Conservation (phyloP, 2,329 filamentous ascomycete species). For the Tolypocladium album region DNA sequence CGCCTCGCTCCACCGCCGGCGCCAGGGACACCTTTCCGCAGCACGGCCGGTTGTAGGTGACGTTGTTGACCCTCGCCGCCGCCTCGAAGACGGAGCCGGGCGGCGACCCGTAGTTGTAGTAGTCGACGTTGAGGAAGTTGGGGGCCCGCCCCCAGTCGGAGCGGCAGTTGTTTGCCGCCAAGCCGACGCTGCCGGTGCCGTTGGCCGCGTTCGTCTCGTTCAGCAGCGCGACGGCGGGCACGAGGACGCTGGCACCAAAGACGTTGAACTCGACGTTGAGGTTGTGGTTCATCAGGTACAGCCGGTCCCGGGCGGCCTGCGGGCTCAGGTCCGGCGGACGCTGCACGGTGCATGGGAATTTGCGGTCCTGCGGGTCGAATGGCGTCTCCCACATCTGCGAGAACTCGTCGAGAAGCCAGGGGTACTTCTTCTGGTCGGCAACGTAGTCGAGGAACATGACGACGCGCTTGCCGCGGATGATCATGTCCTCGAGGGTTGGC, state of each 20-base stretch:
- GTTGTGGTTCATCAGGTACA: constrained; percentile 88
- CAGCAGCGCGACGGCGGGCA: constrained; percentile 60
- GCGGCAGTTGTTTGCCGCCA: constrained; percentile 51
- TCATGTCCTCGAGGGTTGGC: constrained; percentile 73
- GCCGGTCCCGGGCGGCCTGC: constrained; percentile 44
- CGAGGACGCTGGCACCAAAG: constrained; percentile 50
- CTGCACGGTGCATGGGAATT: constrained; percentile 70
- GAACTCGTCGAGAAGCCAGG: constrained; percentile 84
- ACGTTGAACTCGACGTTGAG: constrained; percentile 69
- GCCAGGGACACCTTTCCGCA: constrained; percentile 35
- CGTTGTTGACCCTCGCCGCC: constrained; percentile 58
- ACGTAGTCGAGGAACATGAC: constrained; percentile 80
- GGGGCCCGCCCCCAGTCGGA: constrained; percentile 56
- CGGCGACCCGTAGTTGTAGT: constrained; percentile 61
- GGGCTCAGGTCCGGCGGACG: constrained; percentile 57
- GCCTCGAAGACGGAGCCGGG: constrained; percentile 68
- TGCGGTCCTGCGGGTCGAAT: constrained; percentile 55
- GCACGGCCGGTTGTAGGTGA: constrained; percentile 52
- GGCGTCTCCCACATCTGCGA: constrained; percentile 84
- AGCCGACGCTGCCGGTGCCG: constrained; percentile 56
- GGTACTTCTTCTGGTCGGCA: constrained; percentile 66
- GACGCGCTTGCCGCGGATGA: constrained; percentile 57
- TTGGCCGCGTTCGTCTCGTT: constrained; percentile 61
- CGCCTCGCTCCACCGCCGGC: neutral
- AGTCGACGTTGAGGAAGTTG: constrained; percentile 74